Evolutionary conservation across 345 rosid genomes (phyloP), one percentile per base, ranked within the genome.

Genomic region (Jatropha curcas): DNA sequence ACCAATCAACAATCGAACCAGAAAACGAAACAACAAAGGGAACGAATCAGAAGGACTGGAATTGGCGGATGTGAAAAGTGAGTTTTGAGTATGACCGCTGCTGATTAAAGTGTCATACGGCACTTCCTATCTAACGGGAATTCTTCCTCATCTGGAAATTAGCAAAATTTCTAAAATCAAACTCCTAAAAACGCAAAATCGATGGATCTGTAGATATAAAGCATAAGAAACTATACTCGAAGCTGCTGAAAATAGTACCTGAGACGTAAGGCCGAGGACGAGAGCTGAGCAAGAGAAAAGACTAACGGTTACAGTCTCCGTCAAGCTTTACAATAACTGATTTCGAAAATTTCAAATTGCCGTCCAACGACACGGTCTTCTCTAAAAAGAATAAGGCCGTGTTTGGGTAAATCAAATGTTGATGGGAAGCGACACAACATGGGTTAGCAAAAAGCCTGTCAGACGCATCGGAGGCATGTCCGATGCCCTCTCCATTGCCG

Each of bases 401-500:
- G 55, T 65, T 65, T 25, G 69, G 68, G 53, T 48, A 19, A 28
- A 60, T 28, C 71, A 45, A 76, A 94, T 92, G 97, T 88, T 94
- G 70, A 92, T 89, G 90, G 86, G 90, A 59, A 82, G 83, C 63
- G 98, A 95, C 81, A 66, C 90, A 43, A 89, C 97, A 16, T 95
- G 99, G 99, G 99, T 95, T 0, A 96, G 98, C 62, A 92, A 87
- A 83, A 95, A 91, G 73, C 97, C 98, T 37, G 76, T 91, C 45
- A 80, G 99, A 60, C 96, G 99, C 51, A 95, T 95, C 80, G 98
- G 99, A 22, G 99, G 99, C 41, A 89, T 95, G 83, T 86, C 94
- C 55, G 98, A 95, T 78, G 99, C 99, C 14, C 97, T 95, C 73
- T 91, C 99, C 78, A 91, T 95, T 63, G 98, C 99, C 53, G 80